A percentile compares a stretch with the other conserved stretches of the same genome.
Conservation (phyloP, 345 rosid genomes). For the Passiflora organensis region DNA sequence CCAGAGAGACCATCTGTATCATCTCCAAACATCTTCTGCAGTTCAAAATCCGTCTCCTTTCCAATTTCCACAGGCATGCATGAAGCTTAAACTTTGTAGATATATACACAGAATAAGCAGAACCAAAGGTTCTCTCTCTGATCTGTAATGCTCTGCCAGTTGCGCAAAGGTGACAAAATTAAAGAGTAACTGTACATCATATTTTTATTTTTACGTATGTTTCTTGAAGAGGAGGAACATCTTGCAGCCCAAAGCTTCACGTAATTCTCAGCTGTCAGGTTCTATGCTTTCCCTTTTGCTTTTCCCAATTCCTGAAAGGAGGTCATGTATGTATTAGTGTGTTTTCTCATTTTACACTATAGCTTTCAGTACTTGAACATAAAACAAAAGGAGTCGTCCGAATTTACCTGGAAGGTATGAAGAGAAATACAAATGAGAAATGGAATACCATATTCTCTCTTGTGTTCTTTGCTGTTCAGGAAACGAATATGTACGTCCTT, state of each 20-base stretch:
- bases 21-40: background rate
- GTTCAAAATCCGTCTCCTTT: background rate
- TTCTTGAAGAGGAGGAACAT: background rate
- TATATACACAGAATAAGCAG: background rate
- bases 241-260: background rate
- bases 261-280: background rate
- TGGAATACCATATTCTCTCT: background rate
- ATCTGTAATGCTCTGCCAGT: background rate
- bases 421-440: background rate
- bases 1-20: background rate
- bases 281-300: slow-evolving; percentile 1
- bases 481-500: background rate
- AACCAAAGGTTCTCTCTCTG: background rate
- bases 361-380: too few species aligned
- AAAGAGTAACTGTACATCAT: background rate
- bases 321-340: too few species aligned
- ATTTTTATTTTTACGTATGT: background rate
- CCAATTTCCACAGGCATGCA: background rate
- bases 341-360: too few species aligned
- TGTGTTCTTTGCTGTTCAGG: background rate
- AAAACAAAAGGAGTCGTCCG: too few species aligned
- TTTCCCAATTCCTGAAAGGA: background rate
- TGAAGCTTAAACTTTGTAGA: background rate
- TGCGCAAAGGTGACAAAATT: slow-evolving; percentile 7
- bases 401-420: background rate